Base-by-base conservation (phyloP, 495 filamentous ascomycete genomes). In the Thermothielavioides terrestris region DNA sequence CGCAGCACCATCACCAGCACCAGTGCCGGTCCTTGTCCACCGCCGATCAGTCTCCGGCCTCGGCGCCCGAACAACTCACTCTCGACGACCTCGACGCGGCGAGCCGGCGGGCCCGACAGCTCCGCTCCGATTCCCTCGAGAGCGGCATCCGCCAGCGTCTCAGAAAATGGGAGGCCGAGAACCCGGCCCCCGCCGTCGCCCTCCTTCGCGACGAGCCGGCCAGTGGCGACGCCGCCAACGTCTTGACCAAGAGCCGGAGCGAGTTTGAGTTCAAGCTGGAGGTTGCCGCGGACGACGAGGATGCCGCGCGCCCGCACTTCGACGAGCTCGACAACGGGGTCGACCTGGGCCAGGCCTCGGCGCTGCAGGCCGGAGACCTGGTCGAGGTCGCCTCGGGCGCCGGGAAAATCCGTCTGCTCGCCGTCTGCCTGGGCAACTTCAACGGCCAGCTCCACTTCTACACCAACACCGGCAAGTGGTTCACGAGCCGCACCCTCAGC, bases 381-480 rank as follows among this genome's bases (percentile, higher is more conserved):
- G 78, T 90, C 3, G 85, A 85, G 50, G 54, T 89, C 7, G 53
- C 50, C 37, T 40, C 58, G 22, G 31, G 36, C 5, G 32, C 50
- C 12, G 70, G 67, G 21, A 56, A 74, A 6, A 63, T 77, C 41
- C 70, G 68, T 4, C 25, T 69, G 25, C 68, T 86, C n/a, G 85
- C 80, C 23, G 74, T 94, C 23, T 89, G 83, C 58, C 70, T 91
- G 11, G 79, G 79, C 18, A 75, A 77, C 12, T 59, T 86, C 42
- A 75, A 79, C 37, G 71, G 68, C 43, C 74, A 80, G 46, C 67
- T 71, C 40, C 86, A 94, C 47, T 89, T 85, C 59, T 89, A 89
- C 60, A 83, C 81, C 0, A 72, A 74, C 39, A 70, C 76, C 25
- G 89, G 89, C 20, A 79, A 80, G 53, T 94, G 86, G 86, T 69